A percentile compares a stretch with the other conserved stretches of the same genome.
These are phyloP conservation scores for Arthroderma sp. DNA, from an alignment of 2,329 filamentous ascomycete genomes.

Conservation along the genomic window DNA sequence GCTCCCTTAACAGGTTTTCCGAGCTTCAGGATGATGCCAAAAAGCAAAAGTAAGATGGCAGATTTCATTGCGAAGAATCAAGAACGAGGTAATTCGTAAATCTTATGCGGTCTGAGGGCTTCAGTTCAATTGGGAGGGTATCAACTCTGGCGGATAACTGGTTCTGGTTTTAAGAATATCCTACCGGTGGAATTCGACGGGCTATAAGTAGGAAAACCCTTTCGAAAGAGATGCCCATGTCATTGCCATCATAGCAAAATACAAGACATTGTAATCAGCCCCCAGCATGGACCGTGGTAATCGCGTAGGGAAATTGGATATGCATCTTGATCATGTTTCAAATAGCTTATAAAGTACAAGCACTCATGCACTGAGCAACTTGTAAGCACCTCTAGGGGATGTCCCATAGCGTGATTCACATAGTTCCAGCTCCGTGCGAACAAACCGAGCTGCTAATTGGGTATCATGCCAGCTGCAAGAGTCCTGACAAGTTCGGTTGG, in stretches of 20 bases:
- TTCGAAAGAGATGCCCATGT: no score
- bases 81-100: not conserved
- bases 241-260: not conserved
- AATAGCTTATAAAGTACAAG: not conserved
- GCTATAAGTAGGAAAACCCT: not conserved
- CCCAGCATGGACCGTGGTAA: not conserved
- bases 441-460: not conserved
- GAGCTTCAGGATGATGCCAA: not conserved
- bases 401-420: no score
- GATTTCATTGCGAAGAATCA: not conserved
- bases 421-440: no score
- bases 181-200: not conserved
- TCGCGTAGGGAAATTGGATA: not conserved
- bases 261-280: not conserved
- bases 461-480: not conserved
- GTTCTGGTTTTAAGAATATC: not conserved
- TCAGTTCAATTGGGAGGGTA: not conserved
- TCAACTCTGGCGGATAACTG: not conserved
- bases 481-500: not conserved
- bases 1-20: not conserved
- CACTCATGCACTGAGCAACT: not conserved
- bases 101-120: not conserved
- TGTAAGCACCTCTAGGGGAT: no score
- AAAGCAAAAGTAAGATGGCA: not conserved
- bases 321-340: not conserved